Base-by-base conservation (phyloP, 2,329 filamentous ascomycete genomes). In the Pseudogymnoascus sp. region DNA sequence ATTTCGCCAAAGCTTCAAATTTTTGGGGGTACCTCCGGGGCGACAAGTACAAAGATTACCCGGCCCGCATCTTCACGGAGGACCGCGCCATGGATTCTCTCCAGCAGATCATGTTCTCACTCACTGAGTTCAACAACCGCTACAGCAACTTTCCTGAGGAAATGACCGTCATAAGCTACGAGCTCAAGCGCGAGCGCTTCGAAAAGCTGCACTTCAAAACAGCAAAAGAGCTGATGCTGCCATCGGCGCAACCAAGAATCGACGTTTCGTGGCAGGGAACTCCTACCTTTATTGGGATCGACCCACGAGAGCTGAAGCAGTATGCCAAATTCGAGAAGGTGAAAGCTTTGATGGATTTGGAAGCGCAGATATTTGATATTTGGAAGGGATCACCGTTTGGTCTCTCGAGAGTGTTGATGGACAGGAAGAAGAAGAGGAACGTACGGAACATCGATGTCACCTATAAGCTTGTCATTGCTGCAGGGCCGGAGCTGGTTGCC, bases 171-270 rank as follows among this genome's bases (percentile, higher is more conserved):
- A 38, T 61, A 55, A 19, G 38, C 26, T 19, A 38, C 61, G 58
- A 62, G 61, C 61, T 31, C 23, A 52, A 52, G 23, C 45, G 23
- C 45, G 7, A n/a, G 2, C 45, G 45, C 23, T 52, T 52, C 68
- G 72, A 69, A 64, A 65, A 62, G 55, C 49, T 64, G 65, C 67
- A 65, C 64, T 65, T 62, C 67, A 65, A 65, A 60, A 64, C 68
- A 66, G 67, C 70, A 68, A 74, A 74, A 71, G 72, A 72, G 73
- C 69, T 71, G 59, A 64, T 45, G 26, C 8, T 52, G 14, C 45
- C 45, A 14, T 31, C 45, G 3, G 14, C 14, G 2, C 45, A 52
- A 23, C 14, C 4, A 31, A 23, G 3, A 11, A 29, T 16, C 14
- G 45, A 16, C 31, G 45, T 52, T 10, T 29, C 45, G 8, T 52